These are phyloP conservation scores for Kockovaella imperatae DNA, from an alignment of 768 basidiomycete species.

Conservation along the genomic window DNA sequence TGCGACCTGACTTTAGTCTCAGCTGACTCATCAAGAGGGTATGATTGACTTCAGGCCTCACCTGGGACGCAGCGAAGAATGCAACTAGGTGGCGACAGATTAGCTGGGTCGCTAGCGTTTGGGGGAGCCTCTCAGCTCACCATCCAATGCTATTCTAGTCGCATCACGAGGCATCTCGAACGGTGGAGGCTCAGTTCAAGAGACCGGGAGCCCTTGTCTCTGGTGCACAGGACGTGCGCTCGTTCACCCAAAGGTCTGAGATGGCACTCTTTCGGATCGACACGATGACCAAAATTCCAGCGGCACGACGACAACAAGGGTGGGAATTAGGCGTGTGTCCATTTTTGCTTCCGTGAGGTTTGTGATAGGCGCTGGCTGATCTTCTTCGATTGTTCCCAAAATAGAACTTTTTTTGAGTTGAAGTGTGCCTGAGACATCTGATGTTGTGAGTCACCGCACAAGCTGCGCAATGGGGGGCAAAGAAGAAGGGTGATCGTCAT, in stretches of 20 bases:
- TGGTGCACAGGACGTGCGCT: background rate
- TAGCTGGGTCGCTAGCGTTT: background rate
- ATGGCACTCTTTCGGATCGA: background rate
- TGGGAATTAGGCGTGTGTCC: slow-evolving; percentile 48
- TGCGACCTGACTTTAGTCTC: slow-evolving; percentile 30
- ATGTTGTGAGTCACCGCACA: too few species aligned
- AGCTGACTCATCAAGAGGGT: background rate
- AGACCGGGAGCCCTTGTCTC: background rate
- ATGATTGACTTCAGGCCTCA: slow-evolving; percentile 5
- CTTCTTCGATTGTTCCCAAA: too few species aligned
- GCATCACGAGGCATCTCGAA: slow-evolving; percentile 36
- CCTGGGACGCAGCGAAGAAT: slow-evolving; percentile 44
- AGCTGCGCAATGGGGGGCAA: too few species aligned
- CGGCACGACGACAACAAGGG: background rate
- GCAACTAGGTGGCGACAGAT: slow-evolving; percentile 25
- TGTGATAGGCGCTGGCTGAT: too few species aligned
- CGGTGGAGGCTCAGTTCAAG: background rate
- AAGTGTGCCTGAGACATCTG: too few species aligned
- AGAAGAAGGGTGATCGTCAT: too few species aligned
- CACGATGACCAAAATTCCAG: background rate
- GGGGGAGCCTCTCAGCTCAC: slow-evolving; percentile 17
- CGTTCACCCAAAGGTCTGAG: background rate
- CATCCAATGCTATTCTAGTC: slow-evolving; percentile 39
- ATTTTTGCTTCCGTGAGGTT: slow-evolving; percentile 64
- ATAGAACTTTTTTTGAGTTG: too few species aligned